Percentiles rank a stretch among this genome's conserved stretches.
phyloP scores from a whole-genome alignment of 495 filamentous ascomycete species.

The Pseudoneurospora amorphoporcata region DNA sequence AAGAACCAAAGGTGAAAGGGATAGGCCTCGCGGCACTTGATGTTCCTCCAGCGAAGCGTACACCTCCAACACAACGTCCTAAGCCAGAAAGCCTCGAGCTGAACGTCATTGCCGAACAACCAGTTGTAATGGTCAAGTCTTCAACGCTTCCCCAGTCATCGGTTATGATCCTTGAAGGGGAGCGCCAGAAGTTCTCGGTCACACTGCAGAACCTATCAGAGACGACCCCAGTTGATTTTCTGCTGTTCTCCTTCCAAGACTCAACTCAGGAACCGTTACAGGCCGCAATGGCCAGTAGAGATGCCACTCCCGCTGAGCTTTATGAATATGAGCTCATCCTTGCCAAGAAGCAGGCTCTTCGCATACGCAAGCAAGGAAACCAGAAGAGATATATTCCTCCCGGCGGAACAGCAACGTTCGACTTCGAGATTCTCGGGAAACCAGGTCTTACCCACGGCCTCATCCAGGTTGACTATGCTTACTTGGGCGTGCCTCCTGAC shows the following conservation, averaged over 20 bases:
- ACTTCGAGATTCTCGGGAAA: slow-evolving; percentile 76
- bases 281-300: slow-evolving; percentile 60
- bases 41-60: slow-evolving; percentile 20
- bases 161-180: slow-evolving; percentile 84
- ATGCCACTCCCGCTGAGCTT: slow-evolving; percentile 63
- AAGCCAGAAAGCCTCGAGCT: slow-evolving; percentile 43
- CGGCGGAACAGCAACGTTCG: slow-evolving; percentile 59
- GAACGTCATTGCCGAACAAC: slow-evolving; percentile 69
- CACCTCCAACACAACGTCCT: slow-evolving; percentile 24
- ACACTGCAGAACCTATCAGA: slow-evolving; percentile 69
- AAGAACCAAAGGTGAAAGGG: slow-evolving; percentile 62
- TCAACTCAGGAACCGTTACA: slow-evolving; percentile 72
- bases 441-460: slow-evolving; percentile 71
- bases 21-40: slow-evolving; percentile 56
- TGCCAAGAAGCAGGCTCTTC: slow-evolving; percentile 62
- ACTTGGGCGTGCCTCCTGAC: slow-evolving; percentile 51
- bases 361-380: slow-evolving; percentile 45
- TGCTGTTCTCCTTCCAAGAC: slow-evolving; percentile 82
- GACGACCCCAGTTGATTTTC: slow-evolving; percentile 63
- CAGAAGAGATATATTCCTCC: slow-evolving; percentile 52
- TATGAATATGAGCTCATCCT: slow-evolving; percentile 78
- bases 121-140: slow-evolving; percentile 61
- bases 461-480: slow-evolving; percentile 76
- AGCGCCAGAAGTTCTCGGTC: slow-evolving; percentile 64
- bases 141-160: slow-evolving; percentile 75